These are phyloP conservation scores for Manihot esculenta DNA, from an alignment of 441 rosid genomes.

Conservation along the genomic window DNA sequence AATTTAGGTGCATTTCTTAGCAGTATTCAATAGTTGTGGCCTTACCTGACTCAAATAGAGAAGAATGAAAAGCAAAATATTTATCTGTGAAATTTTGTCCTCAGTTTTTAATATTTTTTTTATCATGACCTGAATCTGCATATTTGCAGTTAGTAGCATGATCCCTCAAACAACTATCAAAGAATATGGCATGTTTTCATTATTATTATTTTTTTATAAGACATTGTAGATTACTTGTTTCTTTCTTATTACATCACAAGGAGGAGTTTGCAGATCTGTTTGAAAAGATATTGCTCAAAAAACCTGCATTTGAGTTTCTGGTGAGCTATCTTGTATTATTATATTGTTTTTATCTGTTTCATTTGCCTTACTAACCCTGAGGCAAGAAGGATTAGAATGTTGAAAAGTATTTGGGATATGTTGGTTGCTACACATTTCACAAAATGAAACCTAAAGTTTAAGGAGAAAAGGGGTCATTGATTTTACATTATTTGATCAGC, in stretches of 20 bases:
- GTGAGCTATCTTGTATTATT: slow-evolving; percentile 34
- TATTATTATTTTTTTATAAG: neutral
- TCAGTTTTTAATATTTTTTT: too few relatives aligned
- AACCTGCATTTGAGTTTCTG: slow-evolving; percentile 55
- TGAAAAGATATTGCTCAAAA: slow-evolving; percentile 48
- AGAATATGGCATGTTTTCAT: neutral
- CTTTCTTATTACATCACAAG: slow-evolving; percentile 43
- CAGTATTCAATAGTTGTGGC: neutral
- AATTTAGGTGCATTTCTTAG: neutral
- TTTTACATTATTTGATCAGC: neutral
- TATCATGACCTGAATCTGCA: slow-evolving; percentile 3
- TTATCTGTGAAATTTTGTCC: neutral
- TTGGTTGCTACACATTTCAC: neutral
- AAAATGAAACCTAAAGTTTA: neutral
- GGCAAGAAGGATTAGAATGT: neutral
- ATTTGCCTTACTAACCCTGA: neutral
- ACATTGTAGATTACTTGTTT: neutral
- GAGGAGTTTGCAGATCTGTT: slow-evolving; percentile 50
- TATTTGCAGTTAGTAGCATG: neutral
- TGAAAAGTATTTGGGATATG: neutral
- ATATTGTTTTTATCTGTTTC: neutral
- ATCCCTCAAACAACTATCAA: neutral
- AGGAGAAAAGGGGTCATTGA: neutral
- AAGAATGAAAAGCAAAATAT: neutral
- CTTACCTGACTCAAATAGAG: neutral